Evolutionary conservation across 345 rosid species (phyloP), one percentile per base, ranked within the genome.

Genomic region (Trapa incisa): DNA sequence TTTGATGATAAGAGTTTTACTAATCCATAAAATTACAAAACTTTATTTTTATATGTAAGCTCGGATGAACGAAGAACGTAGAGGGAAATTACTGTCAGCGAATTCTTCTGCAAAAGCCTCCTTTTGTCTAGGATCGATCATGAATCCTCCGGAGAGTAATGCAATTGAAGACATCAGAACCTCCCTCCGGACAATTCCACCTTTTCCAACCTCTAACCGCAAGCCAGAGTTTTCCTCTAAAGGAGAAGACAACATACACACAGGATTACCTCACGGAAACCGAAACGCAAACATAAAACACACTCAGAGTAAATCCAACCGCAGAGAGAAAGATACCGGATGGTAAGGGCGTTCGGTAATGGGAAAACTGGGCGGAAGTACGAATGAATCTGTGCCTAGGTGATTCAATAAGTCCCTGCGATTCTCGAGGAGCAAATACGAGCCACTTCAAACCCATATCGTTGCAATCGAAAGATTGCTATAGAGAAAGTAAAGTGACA

Each of bases 41-140:
- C 38, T 13, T 61, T 32, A 7, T 61, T 36, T 61, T 10, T 32
- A 22, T 61, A 61, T 61, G 41, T 12, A 61, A 33, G 38, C 3
- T 54, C 62, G 56, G 61, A 29, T 33, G 37, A 62, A 56, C 45
- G 69, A 35, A 52, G 15, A 50, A 65, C n/a, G 63, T 2, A 3
- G n/a, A 47, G 32, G 54, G 5, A 68, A 17, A 66, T 70, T 79
- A 93, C 98, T 89, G 77, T 93, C 97, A 70, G 97, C 76, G 69
- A 85, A 93, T 68, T 85, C 92, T 54, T 93, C 75, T 58, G 97
- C 88, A 62, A 60, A n/a, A 58, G 81, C 85, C n/a, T 15, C 70
- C 48, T 63, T 80, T 70, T 76, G 72, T 73, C 61, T 64, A 29
- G 75, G 68, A 70, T 75, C 64, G 70, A 57, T 71, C 57, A 62